Percentiles rank a stretch among this genome's conserved stretches.
Evolutionary conservation across 139 green algal genomes (phyloP).

Genomic region (Volvox africanus): DNA sequence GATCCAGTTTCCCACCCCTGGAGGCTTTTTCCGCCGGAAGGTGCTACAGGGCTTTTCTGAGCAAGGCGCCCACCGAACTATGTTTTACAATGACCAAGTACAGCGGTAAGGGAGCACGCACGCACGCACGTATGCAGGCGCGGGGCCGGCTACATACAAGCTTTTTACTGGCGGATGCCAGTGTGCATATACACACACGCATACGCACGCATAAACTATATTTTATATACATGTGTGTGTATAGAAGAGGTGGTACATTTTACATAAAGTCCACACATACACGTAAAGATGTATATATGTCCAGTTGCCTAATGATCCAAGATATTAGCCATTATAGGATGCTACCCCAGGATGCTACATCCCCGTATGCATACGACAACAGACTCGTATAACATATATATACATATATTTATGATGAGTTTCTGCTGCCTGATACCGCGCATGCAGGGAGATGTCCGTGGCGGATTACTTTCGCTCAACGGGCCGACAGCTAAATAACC

Average conservation of each 20-base stretch:
- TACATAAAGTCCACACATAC: neutral
- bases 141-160: no score
- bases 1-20: neutral
- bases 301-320: no score
- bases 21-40: constrained; percentile 35
- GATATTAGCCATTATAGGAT: no score
- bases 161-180: neutral
- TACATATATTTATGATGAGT: neutral
- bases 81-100: constrained; percentile 67
- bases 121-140: no score
- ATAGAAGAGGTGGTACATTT: neutral
- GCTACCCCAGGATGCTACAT: no score
- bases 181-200: neutral
- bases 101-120: neutral
- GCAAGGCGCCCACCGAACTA: constrained; percentile 22
- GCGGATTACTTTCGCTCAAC: constrained; percentile 69
- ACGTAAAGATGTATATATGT: neutral
- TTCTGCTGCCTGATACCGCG: neutral
- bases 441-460: constrained; percentile 61
- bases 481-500: constrained; percentile 53
- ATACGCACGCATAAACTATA: no score
- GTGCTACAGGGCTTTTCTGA: constrained; percentile 28
- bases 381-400: neutral
- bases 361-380: neutral
- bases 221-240: no score